A percentile compares a stretch with the other conserved stretches of the same genome.
phyloP scores from a whole-genome alignment of 2,329 filamentous ascomycete species.

The Arachnomyces sp. region DNA sequence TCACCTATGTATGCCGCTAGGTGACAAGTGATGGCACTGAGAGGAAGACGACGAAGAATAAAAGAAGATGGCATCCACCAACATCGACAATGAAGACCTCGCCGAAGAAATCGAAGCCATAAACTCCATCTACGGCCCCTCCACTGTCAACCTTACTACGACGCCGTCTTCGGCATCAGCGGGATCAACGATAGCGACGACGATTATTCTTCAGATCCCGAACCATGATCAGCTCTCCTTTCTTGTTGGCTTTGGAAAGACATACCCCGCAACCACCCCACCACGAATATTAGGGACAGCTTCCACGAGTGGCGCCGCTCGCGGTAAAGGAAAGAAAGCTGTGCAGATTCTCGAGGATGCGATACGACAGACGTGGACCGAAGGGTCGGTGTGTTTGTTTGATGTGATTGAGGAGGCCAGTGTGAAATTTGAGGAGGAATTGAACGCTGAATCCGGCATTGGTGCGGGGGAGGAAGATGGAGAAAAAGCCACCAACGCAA shows the following conservation, averaged over 20 bases:
- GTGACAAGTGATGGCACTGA: neutral
- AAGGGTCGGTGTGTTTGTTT: slow-evolving; percentile 77
- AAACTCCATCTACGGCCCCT: slow-evolving; percentile 55
- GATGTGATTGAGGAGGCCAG: slow-evolving; percentile 69
- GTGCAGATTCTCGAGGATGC: slow-evolving; percentile 62
- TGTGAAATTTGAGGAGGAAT: slow-evolving; percentile 51
- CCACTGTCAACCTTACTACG: slow-evolving; percentile 46
- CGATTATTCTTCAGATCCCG: slow-evolving; percentile 60
- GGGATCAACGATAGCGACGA: slow-evolving; percentile 22
- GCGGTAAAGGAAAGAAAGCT: slow-evolving; percentile 64
- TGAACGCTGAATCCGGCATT: slow-evolving; percentile 33
- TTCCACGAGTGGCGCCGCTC: slow-evolving; percentile 57
- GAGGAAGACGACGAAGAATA: neutral
- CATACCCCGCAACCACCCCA: slow-evolving; percentile 66
- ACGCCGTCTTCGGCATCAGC: slow-evolving; percentile 19
- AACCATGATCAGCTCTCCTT: slow-evolving; percentile 42
- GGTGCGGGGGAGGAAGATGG: neutral
- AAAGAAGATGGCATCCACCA: slow-evolving; percentile 13
- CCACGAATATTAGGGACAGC: slow-evolving; percentile 72
- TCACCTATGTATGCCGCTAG: neutral
- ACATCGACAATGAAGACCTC: slow-evolving; percentile 31
- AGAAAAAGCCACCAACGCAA: slow-evolving; percentile 21
- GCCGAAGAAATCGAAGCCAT: slow-evolving; percentile 42
- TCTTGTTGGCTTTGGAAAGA: slow-evolving; percentile 57
- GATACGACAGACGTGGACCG: slow-evolving; percentile 59